A percentile compares a stretch with the other conserved stretches of the same genome.
phyloP scores from a whole-genome alignment of 2,329 filamentous ascomycete species.

The Mycosphaerella sp. region DNA sequence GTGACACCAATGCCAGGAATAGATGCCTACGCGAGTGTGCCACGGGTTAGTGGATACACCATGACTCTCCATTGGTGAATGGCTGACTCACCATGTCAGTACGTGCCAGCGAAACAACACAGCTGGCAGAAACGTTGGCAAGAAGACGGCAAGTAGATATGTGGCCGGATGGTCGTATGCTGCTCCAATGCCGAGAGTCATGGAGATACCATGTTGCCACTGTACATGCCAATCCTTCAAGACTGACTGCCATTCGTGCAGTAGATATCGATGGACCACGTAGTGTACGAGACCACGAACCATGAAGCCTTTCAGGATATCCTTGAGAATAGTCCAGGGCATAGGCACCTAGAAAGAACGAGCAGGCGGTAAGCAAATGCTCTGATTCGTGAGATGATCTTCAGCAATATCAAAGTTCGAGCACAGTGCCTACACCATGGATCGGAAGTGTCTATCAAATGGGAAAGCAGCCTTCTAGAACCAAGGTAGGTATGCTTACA shows the following conservation, averaged over 20 bases:
- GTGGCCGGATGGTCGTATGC: slow-evolving; percentile 63
- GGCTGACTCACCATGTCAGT: slow-evolving; percentile 50
- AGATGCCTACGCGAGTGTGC: slow-evolving; percentile 39
- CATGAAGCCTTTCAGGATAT: slow-evolving; percentile 48
- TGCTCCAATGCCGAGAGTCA: slow-evolving; percentile 57
- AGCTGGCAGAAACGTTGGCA: slow-evolving; percentile 61
- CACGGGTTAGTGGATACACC: no score
- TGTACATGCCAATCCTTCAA: slow-evolving; percentile 39
- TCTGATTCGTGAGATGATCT: not conserved
- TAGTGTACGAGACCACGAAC: slow-evolving; percentile 63
- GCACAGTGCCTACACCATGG: no score
- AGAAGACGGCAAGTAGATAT: slow-evolving; percentile 55
- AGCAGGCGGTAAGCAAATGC: no score
- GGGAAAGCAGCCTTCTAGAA: no score
- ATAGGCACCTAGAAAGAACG: slow-evolving; percentile 30
- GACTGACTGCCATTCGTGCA: slow-evolving; percentile 49
- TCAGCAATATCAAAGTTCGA: not conserved
- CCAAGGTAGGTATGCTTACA: slow-evolving; percentile 36
- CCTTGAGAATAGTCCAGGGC: slow-evolving; percentile 55
- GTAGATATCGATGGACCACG: slow-evolving; percentile 58
- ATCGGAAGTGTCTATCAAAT: no score
- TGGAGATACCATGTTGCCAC: slow-evolving; percentile 54
- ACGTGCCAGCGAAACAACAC: slow-evolving; percentile 62
- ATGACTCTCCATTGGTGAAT: no score
- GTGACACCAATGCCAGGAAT: slow-evolving; percentile 55